phyloP scores from a whole-genome alignment of 2,329 filamentous ascomycete species.

The Pyrenochaeta sp. region DNA sequence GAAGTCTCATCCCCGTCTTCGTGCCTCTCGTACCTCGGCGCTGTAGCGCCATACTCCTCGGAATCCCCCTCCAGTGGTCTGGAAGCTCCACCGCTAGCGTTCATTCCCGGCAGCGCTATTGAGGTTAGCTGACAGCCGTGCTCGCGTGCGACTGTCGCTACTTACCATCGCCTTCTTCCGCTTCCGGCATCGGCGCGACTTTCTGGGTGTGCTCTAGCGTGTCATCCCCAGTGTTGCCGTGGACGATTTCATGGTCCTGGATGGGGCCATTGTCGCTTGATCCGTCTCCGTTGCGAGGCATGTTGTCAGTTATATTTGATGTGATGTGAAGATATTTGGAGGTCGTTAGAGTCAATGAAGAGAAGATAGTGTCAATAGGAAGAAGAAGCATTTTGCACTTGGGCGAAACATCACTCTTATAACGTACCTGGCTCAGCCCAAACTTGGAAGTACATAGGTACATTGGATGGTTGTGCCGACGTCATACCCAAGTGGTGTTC shows the following conservation, averaged over 20 bases:
- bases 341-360: too few species aligned
- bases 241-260: constrained; percentile 49
- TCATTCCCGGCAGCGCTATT: constrained; percentile 18
- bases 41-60: constrained; percentile 12
- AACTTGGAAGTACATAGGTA: too few species aligned
- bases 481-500: too few species aligned
- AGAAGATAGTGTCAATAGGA: too few species aligned
- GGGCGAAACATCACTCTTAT: too few species aligned
- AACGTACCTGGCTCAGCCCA: too few species aligned
- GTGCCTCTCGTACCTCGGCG: constrained; percentile 8
- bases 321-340: too few species aligned
- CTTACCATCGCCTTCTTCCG: constrained; percentile 46
- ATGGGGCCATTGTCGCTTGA: constrained; percentile 51
- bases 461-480: too few species aligned
- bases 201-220: constrained; percentile 47
- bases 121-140: neutral
- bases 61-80: constrained; percentile 9
- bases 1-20: neutral
- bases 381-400: too few species aligned
- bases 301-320: constrained; percentile 12
- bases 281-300: constrained; percentile 54
- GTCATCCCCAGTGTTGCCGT: constrained; percentile 48
- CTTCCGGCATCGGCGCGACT: constrained; percentile 44
- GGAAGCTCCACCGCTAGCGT: constrained; percentile 11
- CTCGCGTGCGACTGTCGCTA: neutral